These are phyloP conservation scores for Septoria linicola DNA, from an alignment of 2,329 filamentous ascomycete genomes.

Conservation along the genomic window DNA sequence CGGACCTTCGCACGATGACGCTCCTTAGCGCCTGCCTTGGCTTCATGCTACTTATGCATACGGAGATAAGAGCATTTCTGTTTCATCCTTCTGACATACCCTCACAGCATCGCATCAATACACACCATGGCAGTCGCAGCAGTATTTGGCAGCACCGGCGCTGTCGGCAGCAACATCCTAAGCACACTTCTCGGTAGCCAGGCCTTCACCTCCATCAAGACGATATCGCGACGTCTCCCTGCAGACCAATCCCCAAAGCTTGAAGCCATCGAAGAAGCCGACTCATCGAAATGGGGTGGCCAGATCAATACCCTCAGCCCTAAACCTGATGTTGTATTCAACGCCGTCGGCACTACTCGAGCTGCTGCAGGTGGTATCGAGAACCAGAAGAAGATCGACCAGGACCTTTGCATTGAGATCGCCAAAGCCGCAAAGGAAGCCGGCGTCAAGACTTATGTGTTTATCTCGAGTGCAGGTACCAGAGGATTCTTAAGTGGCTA, in stretches of 20 bases:
- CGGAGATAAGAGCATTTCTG: too few relatives aligned
- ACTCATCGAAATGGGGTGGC: slow-evolving; percentile 21
- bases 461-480: slow-evolving; percentile 39
- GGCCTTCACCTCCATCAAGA: slow-evolving; percentile 18
- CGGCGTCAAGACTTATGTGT: slow-evolving; percentile 40
- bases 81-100: too few relatives aligned
- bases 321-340: slow-evolving; percentile 23
- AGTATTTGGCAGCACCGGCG: slow-evolving; percentile 27
- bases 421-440: slow-evolving; percentile 40
- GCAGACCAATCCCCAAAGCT: slow-evolving; percentile 18
- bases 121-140: slow-evolving; percentile 22
- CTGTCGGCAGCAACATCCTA: slow-evolving; percentile 25
- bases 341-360: slow-evolving; percentile 39
- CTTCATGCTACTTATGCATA: too few relatives aligned
- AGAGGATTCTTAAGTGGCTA: slow-evolving; percentile 33
- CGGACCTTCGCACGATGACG: too few relatives aligned
- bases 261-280: slow-evolving; percentile 18
- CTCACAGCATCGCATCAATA: neutral
- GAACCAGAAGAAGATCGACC: slow-evolving; percentile 43
- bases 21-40: too few relatives aligned
- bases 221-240: slow-evolving; percentile 23
- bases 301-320: slow-evolving; percentile 16
- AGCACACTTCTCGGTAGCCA: slow-evolving; percentile 15
- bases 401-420: slow-evolving; percentile 40
- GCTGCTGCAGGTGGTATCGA: slow-evolving; percentile 37